Base-by-base conservation (phyloP, 768 basidiomycete species). In the Lactifluus echinatus region DNA sequence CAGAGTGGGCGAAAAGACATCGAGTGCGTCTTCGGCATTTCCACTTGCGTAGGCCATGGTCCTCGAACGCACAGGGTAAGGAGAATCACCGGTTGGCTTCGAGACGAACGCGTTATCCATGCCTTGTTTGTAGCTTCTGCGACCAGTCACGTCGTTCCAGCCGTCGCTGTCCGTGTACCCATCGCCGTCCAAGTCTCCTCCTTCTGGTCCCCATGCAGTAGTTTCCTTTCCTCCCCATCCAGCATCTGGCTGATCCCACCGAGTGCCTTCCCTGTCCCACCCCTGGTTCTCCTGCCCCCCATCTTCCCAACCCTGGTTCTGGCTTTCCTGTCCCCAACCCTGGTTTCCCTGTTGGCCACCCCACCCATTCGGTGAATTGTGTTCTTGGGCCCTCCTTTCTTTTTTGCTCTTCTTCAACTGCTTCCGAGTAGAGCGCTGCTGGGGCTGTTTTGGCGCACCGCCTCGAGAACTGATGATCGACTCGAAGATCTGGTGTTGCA, bases 31-130 rank as follows among this genome's bases (percentile, higher is more conserved):
- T 19, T 51, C 33, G 1, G 12, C 39, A 14, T 51, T 44, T 4
- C 6, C 51, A 43, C 26, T 58, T n/a, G 64, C 64, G 34, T 61
- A 56, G 10, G 64, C 64, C 63, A 64, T 60, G 3, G 64, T 64
- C n/a, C 62, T 51, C 10, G 64, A 64, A 21, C 58, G 34, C 59
- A 61, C 55, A 17, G 63, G 59, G n/a, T 60, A 57, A 33, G 60
- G 46, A 24, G 53, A 51, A n/a, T 46, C 24, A 8, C 47, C 55
- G 7, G 19, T 39, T 19, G 50, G 55, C 1, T 26, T 40, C 2
- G 63, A 59, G 26, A 56, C 49, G 23, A 55, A 59, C 8, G 42
- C 45, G 49, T 33, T 53, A 12, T 54, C 40, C 50, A 64, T 37
- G 17, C 19, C 40, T 24, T 47, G 50, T 10, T 34, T 44, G 45